Percentiles rank a stretch among this genome's conserved stretches.
Conservation (phyloP, 306 rosid genomes). For the Acacia melanoxylon region DNA sequence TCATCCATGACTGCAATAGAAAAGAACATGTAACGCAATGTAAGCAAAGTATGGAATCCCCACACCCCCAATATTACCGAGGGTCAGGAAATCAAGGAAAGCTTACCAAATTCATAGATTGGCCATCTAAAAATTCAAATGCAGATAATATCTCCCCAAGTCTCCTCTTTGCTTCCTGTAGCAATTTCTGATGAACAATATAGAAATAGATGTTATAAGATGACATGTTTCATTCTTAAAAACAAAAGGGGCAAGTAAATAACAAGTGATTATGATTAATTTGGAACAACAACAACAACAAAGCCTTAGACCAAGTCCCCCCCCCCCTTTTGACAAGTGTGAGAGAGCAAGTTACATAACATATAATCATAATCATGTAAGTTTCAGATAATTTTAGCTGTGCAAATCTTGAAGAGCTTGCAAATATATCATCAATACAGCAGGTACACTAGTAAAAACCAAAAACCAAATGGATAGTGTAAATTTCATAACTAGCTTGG, state of each 20-base stretch:
- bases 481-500: background rate
- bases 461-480: conserved; percentile 4
- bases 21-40: background rate
- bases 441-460: background rate
- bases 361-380: conserved; percentile 14
- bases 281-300: background rate
- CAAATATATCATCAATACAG: conserved; percentile 6
- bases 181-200: conserved; percentile 64
- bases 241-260: conserved; percentile 25
- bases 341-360: background rate
- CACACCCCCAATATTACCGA: background rate
- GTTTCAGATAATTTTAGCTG: conserved; percentile 13
- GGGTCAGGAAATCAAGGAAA: conserved; percentile 12
- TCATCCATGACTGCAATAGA: background rate
- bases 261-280: background rate
- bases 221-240: conserved; percentile 19
- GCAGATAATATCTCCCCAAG: conserved; percentile 98
- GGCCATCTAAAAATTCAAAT: conserved; percentile 84
- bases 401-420: background rate
- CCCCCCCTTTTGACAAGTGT: background rate
- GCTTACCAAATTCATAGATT: conserved; percentile 79
- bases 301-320: background rate
- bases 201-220: conserved; percentile 38
- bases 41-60: background rate
- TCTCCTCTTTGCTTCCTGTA: conserved; percentile 81